Base-by-base conservation (phyloP, 352 stramenopile genomes). In the Halophytophthora batemanensis region DNA sequence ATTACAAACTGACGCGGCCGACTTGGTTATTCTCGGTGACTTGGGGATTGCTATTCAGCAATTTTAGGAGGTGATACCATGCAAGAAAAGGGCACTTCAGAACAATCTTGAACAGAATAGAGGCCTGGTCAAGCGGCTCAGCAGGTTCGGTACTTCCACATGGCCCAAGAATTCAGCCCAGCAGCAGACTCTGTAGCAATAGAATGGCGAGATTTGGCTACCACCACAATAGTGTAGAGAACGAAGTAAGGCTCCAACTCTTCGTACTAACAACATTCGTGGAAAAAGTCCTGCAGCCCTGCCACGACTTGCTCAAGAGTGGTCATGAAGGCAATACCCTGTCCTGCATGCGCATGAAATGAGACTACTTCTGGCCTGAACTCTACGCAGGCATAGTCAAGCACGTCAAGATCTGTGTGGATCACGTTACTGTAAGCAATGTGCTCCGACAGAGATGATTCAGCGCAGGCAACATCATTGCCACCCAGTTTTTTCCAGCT, bases 281-380 rank as follows among this genome's bases (percentile, higher is more conserved):
- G 39, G n/a, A 50, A 40, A 33, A 41, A 45, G 39, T 45, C 18
- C 39, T 45, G 8, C n/a, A 45, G 10, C 25, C 10, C n/a, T 45
- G 39, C 15, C 28, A 31, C 18, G 15, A 50, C 31, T 50, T 33
- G 14, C 22, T 48, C 2, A 31, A 56, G 42, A 29, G 48, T 22
- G 48, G 48, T 0, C 45, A 52, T 36, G 34, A 52, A 43, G 34
- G 31, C 19, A 43, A 44, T 21, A 13, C 21, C 3, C 2, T 33
- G 8, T 36, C 45, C 1, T 52, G 19, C 29, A 7, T 35, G 11
- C 33, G 45, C 22, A 35, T 43, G 1, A 41, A 42, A 18, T 8
- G 12, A 14, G 33, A 52, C n/a, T 52, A 43, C 21, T 52, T n/a
- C 35, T 52, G 45, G 34, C 42, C 44, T 23, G 45, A 35, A 6